These are phyloP conservation scores for Blastobotrys aristatus DNA, from an alignment of 1,139 yeast genomes.

Conservation along the genomic window DNA sequence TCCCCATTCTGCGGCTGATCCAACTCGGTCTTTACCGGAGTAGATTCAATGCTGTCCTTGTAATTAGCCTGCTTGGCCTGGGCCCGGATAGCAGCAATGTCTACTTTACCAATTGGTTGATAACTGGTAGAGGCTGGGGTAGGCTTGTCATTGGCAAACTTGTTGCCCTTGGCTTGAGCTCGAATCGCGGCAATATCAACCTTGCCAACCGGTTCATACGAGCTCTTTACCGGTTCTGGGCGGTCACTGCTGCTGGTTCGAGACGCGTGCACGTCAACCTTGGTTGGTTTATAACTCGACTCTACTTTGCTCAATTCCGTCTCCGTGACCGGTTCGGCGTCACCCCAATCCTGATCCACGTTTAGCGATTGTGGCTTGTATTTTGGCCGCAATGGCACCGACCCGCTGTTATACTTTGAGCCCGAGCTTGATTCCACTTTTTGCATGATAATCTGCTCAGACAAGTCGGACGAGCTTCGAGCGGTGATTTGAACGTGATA, in stretches of 20 bases:
- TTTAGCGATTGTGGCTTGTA: slow-evolving; percentile 32
- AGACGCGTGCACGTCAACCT: slow-evolving; percentile 43
- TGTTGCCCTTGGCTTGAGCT: slow-evolving; percentile 35
- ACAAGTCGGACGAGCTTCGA: slow-evolving; percentile 87
- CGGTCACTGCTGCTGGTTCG: slow-evolving; percentile 27
- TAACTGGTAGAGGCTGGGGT: slow-evolving; percentile 36
- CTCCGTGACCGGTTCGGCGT: slow-evolving; percentile 42
- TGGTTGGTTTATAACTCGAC: slow-evolving; percentile 66
- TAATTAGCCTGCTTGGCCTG: slow-evolving; percentile 31
- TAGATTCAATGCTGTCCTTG: slow-evolving; percentile 13
- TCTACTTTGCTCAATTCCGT: slow-evolving; percentile 48
- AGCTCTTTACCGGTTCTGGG: slow-evolving; percentile 28
- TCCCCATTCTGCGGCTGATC: slow-evolving; percentile 20
- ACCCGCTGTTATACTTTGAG: slow-evolving; percentile 67
- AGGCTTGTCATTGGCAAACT: slow-evolving; percentile 29
- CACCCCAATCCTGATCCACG: slow-evolving; percentile 54
- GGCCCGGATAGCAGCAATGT: slow-evolving; percentile 44
- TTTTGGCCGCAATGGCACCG: slow-evolving; percentile 35
- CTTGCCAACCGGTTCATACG: slow-evolving; percentile 54
- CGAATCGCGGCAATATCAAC: slow-evolving; percentile 46
- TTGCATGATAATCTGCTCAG: slow-evolving; percentile 65
- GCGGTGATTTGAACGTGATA: slow-evolving; percentile 97
- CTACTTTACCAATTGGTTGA: slow-evolving; percentile 58
- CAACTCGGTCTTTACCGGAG: slow-evolving; percentile 21
- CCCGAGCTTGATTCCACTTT: slow-evolving; percentile 91